Base-by-base conservation (phyloP, 129 eudicot genomes). In the Flaveria sonorensis region DNA sequence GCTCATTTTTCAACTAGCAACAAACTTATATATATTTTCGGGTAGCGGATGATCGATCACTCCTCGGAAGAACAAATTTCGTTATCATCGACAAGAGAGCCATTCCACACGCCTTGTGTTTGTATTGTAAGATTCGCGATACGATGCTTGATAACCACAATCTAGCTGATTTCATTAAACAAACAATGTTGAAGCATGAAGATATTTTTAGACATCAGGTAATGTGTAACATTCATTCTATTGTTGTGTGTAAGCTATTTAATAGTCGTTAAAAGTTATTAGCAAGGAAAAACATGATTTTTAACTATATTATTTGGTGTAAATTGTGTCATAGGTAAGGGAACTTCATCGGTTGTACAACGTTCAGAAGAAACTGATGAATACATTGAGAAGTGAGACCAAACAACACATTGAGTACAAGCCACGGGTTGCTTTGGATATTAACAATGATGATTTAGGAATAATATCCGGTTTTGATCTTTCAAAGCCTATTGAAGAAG, bases 341-440 rank as follows among this genome's bases (percentile, higher is more conserved):
- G 96, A 91, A 72, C 97, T 91, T 60, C 97, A 91, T 66, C 71
- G 89, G 43, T 71, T 91, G 62, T 87, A 91, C 71, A 77, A 75
- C 30, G 83, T 81, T 52, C 94, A 91, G 69, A 86, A 53, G 84
- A 79, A 68, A 69, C 72, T 91, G 77, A 87, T 88, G 87, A 79
- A 57, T n/a, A 81, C 78, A 18, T 72, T 83, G 14, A 64, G 82
- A 72, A 81, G 81, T 18, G 85, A 78, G 48, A 21, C 51, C n/a
- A 60, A 46, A 56, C 79, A 23, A 47, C 30, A 51, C 10, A 4
- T 53, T 7, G 69, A 20, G 19, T 71, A 36, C 20, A n/a, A 53
- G 10, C 32, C 66, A 51, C 48, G 2, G 43, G 68, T 16, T 70
- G 39, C 65, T 56, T 74, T 24, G 43, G 43, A 73, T 72, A 24